Evolutionary conservation across 345 rosid genomes (phyloP).

Genomic region (Cardamine resedifolia): DNA sequence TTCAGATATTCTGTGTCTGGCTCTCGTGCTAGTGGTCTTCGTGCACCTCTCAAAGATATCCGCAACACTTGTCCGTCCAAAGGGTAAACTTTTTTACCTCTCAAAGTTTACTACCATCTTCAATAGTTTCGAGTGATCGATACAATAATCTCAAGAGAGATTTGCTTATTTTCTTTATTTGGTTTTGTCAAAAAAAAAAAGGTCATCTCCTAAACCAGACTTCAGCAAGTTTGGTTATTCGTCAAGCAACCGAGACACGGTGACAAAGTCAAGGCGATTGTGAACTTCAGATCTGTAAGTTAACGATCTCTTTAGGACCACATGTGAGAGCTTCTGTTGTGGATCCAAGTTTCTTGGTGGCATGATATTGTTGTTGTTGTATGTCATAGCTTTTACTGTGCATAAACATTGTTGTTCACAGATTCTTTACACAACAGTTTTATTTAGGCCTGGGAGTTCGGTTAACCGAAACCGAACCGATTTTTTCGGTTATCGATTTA

Average conservation of each 20-base stretch:
- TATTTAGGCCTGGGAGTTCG: too few relatives aligned
- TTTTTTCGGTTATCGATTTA: too few relatives aligned
- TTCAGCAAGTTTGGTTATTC: constrained; percentile 64
- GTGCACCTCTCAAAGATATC: constrained; percentile 78
- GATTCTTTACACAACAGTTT: constrained; percentile 10
- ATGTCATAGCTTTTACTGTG: constrained; percentile 14
- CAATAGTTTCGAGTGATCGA: constrained; percentile 3
- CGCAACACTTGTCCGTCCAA: constrained; percentile 43
- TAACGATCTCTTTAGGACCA: constrained; percentile 7
- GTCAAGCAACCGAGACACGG: constrained; percentile 41
- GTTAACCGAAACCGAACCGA: too few relatives aligned
- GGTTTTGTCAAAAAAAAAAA: background rate
- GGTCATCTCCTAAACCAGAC: constrained; percentile 51
- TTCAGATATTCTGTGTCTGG: constrained; percentile 61
- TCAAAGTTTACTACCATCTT: background rate
- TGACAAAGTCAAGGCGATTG: constrained; percentile 32
- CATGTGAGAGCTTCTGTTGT: constrained; percentile 3
- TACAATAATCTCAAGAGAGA: constrained; percentile 3
- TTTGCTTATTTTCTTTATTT: constrained; percentile 14
- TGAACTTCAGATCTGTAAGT: constrained; percentile 41
- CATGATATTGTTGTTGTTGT: constrained; percentile 25
- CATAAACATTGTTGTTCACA: constrained; percentile 17
- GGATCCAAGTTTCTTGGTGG: constrained; percentile 17
- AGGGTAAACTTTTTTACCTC: constrained; percentile 45
- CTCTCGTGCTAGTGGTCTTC: constrained; percentile 94